These are phyloP conservation scores for Chlorella sp. DNA, from an alignment of 139 green algal species.

Conservation along the genomic window DNA sequence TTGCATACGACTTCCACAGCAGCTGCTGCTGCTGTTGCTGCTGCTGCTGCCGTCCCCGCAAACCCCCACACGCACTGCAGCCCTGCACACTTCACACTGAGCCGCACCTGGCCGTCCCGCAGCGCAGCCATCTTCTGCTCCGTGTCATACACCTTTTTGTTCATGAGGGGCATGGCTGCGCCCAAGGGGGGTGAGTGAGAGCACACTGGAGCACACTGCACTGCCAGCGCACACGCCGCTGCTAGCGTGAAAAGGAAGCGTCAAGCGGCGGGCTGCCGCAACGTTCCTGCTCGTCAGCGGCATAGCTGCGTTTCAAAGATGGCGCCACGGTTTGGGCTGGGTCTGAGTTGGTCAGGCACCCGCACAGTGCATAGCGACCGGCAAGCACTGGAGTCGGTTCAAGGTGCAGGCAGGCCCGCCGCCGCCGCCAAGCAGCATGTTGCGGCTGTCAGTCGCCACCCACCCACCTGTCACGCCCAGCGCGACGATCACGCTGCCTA, in stretches of 20 bases:
- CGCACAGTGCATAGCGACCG: not conserved
- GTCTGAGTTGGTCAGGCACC: no score
- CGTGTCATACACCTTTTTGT: constrained; percentile 39
- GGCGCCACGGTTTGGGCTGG: not conserved
- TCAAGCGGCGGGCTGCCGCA: no score
- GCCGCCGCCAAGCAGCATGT: not conserved
- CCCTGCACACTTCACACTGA: not conserved
- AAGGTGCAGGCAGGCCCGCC: not conserved
- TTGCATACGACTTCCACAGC: no score
- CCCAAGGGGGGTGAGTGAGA: not conserved
- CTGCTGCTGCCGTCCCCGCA: not conserved
- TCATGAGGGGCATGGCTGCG: constrained; percentile 43
- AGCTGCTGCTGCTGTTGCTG: not conserved
- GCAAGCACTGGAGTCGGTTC: not conserved
- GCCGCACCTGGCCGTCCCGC: constrained; percentile 23
- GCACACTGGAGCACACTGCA: not conserved
- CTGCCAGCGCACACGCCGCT: not conserved
- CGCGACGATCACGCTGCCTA: not conserved
- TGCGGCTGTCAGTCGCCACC: not conserved
- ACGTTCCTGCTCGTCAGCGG: no score
- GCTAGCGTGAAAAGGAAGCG: no score
- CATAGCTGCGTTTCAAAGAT: no score
- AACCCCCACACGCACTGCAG: not conserved
- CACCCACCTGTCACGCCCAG: constrained; percentile 11
- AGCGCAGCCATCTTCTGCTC: constrained; percentile 47